phyloP scores from a whole-genome alignment of 164 flowering plant genomes.

The Paratinospora sagittata region DNA sequence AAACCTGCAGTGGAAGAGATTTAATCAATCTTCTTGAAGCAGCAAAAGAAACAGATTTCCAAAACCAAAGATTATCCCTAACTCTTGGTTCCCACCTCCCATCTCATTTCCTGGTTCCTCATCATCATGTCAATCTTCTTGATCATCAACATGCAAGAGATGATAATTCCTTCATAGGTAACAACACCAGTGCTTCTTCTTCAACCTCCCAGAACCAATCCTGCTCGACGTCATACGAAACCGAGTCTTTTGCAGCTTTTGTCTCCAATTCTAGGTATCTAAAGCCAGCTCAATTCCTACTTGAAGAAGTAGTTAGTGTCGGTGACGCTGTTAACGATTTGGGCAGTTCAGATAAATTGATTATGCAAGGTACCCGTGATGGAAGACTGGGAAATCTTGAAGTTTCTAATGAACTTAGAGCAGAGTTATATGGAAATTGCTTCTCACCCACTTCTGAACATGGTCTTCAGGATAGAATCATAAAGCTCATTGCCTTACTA shows the following conservation, averaged over 20 bases:
- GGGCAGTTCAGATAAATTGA: constrained; percentile 33
- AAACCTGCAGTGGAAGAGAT: constrained; percentile 36
- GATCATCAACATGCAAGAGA: constrained; percentile 18
- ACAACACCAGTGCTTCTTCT: constrained; percentile 23
- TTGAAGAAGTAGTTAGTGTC: constrained; percentile 55
- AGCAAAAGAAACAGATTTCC: constrained; percentile 35
- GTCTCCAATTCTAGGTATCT: constrained; percentile 49
- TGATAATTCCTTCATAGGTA: constrained; percentile 19
- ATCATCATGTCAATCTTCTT: constrained; percentile 40
- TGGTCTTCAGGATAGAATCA: constrained; percentile 38
- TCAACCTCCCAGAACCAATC: constrained; percentile 33
- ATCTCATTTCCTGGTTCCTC: constrained; percentile 32
- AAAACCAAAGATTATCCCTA: constrained; percentile 62
- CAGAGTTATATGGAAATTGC: constrained; percentile 36
- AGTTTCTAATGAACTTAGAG: constrained; percentile 39
- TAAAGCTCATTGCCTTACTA: constrained; percentile 53
- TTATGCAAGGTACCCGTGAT: constrained; percentile 23
- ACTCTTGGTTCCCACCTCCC: constrained; percentile 57
- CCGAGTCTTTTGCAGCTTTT: constrained; percentile 24
- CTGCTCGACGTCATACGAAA: constrained; percentile 28
- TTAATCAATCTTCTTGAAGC: constrained; percentile 57
- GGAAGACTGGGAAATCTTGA: constrained; percentile 28
- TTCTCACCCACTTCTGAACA: constrained; percentile 35
- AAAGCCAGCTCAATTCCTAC: constrained; percentile 55
- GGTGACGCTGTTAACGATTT: constrained; percentile 35